A percentile compares a stretch with the other conserved stretches of the same genome.
phyloP scores from a whole-genome alignment of 257 asterid species.

The Gardenia jasminoides region DNA sequence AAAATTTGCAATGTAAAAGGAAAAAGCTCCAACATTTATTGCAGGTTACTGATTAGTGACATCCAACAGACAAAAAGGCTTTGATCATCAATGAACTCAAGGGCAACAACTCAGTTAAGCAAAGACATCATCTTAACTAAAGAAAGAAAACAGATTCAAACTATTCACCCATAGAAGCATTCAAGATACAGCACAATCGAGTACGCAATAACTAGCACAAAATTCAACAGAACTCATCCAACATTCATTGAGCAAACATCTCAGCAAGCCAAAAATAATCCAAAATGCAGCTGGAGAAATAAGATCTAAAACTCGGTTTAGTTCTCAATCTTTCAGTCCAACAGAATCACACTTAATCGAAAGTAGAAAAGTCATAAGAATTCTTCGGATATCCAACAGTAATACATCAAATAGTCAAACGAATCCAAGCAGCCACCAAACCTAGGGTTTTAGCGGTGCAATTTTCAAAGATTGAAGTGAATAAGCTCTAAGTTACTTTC shows the following conservation, averaged over 20 bases:
- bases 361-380: background rate
- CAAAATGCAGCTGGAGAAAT: background rate
- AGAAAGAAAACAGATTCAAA: background rate
- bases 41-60: background rate
- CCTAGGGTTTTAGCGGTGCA: constrained; percentile 23
- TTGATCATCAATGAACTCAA: background rate
- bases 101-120: background rate
- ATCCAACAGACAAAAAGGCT: background rate
- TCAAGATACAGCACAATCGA: background rate
- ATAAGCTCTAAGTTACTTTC: background rate
- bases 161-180: background rate
- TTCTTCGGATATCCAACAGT: background rate
- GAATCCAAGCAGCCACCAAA: constrained; percentile 2
- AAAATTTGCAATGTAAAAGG: background rate
- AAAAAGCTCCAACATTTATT: background rate
- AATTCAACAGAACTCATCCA: background rate
- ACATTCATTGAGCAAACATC: background rate
- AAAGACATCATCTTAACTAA: background rate
- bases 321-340: background rate
- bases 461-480: background rate
- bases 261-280: background rate
- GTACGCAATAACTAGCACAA: background rate
- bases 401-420: background rate
- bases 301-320: background rate
- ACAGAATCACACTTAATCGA: background rate